These are phyloP conservation scores for Chrysoporthe deuterocubensis DNA, from an alignment of 2,329 filamentous ascomycete species.

Conservation along the genomic window DNA sequence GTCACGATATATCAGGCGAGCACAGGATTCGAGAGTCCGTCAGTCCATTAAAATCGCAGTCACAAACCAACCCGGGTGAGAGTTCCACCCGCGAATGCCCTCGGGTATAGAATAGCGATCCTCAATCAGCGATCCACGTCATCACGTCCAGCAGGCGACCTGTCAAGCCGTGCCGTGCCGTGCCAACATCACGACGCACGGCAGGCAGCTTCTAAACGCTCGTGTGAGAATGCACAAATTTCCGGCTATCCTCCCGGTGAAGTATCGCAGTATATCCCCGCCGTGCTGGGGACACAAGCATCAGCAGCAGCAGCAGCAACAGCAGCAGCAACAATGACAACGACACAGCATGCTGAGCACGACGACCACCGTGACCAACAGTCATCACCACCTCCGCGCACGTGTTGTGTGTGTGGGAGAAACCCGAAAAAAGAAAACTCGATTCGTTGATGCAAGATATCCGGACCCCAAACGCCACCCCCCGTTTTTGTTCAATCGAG, in stretches of 20 bases:
- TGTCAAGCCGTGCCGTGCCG: constrained; percentile 8
- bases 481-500: constrained; percentile 56
- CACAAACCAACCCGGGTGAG: constrained; percentile 55
- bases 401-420: constrained; percentile 31
- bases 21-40: constrained; percentile 37
- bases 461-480: constrained; percentile 77
- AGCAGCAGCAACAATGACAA: not conserved
- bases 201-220: constrained; percentile 48
- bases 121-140: constrained; percentile 67
- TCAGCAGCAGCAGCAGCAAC: not conserved
- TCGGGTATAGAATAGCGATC: constrained; percentile 53
- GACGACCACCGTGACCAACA: constrained; percentile 35
- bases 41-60: constrained; percentile 62
- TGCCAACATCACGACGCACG: constrained; percentile 20
- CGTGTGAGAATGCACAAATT: constrained; percentile 57
- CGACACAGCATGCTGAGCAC: constrained; percentile 3
- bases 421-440: constrained; percentile 41
- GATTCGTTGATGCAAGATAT: constrained; percentile 73
- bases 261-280: constrained; percentile 36
- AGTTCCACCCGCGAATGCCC: constrained; percentile 43
- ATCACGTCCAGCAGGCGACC: constrained; percentile 51
- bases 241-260: constrained; percentile 63
- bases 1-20: not conserved
- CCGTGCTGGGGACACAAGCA: not conserved
- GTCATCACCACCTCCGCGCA: constrained; percentile 47